Conservation (phyloP, 345 rosid genomes). For the Rhodamnia argentea region DNA sequence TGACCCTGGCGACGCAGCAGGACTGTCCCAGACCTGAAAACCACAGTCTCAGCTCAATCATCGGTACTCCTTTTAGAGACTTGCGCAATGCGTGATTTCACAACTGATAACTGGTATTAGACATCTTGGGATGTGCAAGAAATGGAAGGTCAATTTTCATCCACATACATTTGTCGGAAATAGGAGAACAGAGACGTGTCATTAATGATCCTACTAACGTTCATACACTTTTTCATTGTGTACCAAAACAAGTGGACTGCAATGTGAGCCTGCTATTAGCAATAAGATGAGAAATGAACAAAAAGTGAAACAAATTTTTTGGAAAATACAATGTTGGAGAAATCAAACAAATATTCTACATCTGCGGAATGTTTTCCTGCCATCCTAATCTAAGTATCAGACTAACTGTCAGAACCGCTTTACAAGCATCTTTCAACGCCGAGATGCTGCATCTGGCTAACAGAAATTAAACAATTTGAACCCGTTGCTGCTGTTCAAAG, state of each 20-base stretch:
- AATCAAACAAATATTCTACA: background rate
- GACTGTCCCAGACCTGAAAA: too few species aligned
- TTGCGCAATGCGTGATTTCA: background rate
- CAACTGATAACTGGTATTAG: background rate
- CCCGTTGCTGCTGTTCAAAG: conserved; percentile 8
- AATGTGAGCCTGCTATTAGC: background rate
- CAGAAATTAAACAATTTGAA: conserved; percentile 24
- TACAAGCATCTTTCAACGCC: background rate
- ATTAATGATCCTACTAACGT: background rate
- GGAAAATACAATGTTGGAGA: background rate
- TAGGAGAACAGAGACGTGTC: background rate
- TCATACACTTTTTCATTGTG: background rate
- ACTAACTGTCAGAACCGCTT: background rate
- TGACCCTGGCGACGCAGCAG: background rate
- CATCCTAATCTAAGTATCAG: background rate
- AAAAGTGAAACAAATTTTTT: background rate
- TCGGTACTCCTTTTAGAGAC: background rate
- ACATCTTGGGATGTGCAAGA: background rate
- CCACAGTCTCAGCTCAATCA: background rate
- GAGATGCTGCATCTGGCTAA: conserved; percentile 5
- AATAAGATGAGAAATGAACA: background rate
- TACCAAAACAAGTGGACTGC: background rate
- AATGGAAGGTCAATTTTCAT: background rate
- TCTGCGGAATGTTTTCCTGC: background rate
- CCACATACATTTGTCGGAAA: background rate